phyloP scores from a whole-genome alignment of 805 yeast genomes.

The Tetrapisispora nanseiensis region DNA sequence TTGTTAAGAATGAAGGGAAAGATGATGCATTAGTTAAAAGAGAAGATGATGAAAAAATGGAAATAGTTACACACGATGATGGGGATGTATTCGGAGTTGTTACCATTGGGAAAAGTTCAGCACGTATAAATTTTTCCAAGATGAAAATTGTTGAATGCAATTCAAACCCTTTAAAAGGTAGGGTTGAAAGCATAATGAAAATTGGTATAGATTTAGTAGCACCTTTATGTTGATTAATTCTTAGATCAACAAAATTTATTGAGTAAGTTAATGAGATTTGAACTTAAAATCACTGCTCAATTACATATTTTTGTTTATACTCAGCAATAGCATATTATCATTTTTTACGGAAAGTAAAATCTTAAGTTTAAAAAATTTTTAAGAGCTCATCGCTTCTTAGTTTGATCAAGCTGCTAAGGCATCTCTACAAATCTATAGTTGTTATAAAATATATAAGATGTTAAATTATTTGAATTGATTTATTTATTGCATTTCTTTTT shows the following conservation, averaged over 20 bases:
- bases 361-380: background rate
- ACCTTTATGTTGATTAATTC: slow-evolving; percentile 62
- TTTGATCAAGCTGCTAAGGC: background rate
- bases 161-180: slow-evolving; percentile 65
- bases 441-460: too few relatives aligned
- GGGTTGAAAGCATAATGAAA: slow-evolving; percentile 71
- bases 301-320: too few relatives aligned
- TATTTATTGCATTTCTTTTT: too few relatives aligned
- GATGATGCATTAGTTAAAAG: background rate
- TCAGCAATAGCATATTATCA: background rate
- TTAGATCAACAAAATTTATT: too few relatives aligned
- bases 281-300: too few relatives aligned
- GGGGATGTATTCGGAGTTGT: slow-evolving; percentile 41
- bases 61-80: background rate
- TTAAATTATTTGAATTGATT: too few relatives aligned
- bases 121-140: slow-evolving; percentile 53
- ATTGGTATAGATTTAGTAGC: slow-evolving; percentile 77
- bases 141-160: slow-evolving; percentile 59
- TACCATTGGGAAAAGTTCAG: slow-evolving; percentile 65
- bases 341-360: background rate
- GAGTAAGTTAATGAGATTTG: too few relatives aligned
- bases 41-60: slow-evolving; percentile 14
- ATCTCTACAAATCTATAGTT: background rate
- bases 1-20: background rate
- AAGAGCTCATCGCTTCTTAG: background rate